phyloP scores from a whole-genome alignment of 2,329 filamentous ascomycete genomes.

The Trichophyton mentagrophytes region DNA sequence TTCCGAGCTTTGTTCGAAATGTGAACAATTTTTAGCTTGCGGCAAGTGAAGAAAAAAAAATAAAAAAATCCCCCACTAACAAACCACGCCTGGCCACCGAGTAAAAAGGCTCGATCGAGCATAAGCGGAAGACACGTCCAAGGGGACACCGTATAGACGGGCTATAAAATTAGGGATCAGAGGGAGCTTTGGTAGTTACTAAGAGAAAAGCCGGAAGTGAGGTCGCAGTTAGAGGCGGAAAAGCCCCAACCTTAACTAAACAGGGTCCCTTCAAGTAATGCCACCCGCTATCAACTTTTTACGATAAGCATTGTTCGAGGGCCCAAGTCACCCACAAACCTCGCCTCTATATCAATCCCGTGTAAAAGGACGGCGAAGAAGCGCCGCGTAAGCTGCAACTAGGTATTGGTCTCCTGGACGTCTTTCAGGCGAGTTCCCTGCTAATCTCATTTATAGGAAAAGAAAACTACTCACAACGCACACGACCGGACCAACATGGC shows the following conservation, averaged over 20 bases:
- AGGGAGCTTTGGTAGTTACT: too few species aligned
- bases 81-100: too few species aligned
- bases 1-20: background rate
- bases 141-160: too few species aligned
- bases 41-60: conserved; percentile 25
- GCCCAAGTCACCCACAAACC: background rate
- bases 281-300: background rate
- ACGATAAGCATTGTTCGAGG: conserved; percentile 1
- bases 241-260: background rate
- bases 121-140: too few species aligned
- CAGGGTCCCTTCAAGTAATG: background rate
- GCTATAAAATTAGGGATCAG: too few species aligned
- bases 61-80: too few species aligned
- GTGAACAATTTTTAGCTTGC: conserved; percentile 33
- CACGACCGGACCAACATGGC: conserved; percentile 46
- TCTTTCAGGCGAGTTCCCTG: background rate
- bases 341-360: background rate
- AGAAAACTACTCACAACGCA: background rate
- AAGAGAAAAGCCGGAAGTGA: background rate
- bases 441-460: background rate
- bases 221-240: background rate
- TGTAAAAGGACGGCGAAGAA: background rate
- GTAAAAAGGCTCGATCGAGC: too few species aligned
- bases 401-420: background rate
- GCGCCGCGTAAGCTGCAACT: background rate